Evolutionary conservation across 192 early-diverging fungal species (phyloP), one percentile per base, ranked within the genome.

Genomic region (Paraglomus brasilianum): DNA sequence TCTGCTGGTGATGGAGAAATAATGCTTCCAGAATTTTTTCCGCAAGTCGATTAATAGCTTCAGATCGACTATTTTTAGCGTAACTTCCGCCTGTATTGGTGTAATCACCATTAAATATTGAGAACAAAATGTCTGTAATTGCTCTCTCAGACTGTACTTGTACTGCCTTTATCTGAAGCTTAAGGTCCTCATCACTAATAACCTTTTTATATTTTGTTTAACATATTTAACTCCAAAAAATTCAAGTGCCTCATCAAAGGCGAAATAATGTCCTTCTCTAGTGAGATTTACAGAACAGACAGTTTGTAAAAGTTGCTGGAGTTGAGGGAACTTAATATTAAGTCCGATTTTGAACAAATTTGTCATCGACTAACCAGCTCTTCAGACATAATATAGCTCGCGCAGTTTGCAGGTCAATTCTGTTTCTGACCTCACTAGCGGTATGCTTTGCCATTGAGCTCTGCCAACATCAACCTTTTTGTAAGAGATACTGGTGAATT

Each of bases 271-370:
- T 5, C 36, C 39, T 49, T 64, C 22, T 36, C 24, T 22, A 30
- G 62, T 64, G 14, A 64, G n/a, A 64, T 64, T 64, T n/a, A 64
- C 14, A 15, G 62, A 64, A 9, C 21, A 11, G 39, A 30, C 10
- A 22, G 36, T 14, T 14, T 48, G 43, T 13, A 64, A 49, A 41
- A 38, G 8, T 40, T 64, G 15, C 13, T 48, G 15, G 36, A 30
- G 15, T 47, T 46, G 21, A 48, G 46, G 24, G 36, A 38, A 24
- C 5, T 30, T 10, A 15, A 14, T 4, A 30, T 48, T 1, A 47
- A 24, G 15, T 47, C 11, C n/a, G n/a, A n/a, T n/a, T n/a, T n/a
- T n/a, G n/a, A n/a, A n/a, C n/a, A n/a, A n/a, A n/a, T n/a, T n/a
- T n/a, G n/a, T n/a, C n/a, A n/a, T n/a, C n/a, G n/a, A 52, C 42